Percentiles rank a stretch among this genome's conserved stretches.
Conservation (phyloP, 192 early-diverging fungal species). For the Coemansia sp. region DNA sequence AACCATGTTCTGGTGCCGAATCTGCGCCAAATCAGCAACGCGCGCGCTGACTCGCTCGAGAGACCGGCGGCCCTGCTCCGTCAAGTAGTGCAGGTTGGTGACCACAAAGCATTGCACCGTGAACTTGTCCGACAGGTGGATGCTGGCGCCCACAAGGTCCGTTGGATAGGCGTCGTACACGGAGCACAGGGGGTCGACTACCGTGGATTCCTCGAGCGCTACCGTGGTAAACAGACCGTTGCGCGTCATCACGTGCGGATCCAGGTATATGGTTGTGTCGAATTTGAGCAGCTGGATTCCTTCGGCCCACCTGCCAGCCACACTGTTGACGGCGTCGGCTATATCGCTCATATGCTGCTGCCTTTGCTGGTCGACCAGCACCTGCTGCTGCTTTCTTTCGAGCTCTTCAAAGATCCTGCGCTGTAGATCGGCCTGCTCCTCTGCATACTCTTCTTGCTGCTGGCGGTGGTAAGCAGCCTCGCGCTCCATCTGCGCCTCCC, state of each 20-base stretch:
- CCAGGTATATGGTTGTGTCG: constrained; percentile 12
- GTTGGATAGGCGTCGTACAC: constrained; percentile 53
- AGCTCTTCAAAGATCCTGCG: constrained; percentile 46
- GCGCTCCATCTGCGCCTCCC: constrained; percentile 28
- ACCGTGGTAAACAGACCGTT: constrained; percentile 37
- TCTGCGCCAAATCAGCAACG: constrained; percentile 30
- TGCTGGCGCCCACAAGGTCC: constrained; percentile 36
- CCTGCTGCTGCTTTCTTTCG: constrained; percentile 44
- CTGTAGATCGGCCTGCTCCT: constrained; percentile 39
- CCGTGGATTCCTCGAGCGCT: constrained; percentile 41
- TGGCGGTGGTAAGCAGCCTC: constrained; percentile 11
- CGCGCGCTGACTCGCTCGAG: constrained; percentile 58
- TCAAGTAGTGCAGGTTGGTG: constrained; percentile 33
- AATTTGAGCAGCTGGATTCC: constrained; percentile 46
- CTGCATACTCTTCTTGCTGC: constrained; percentile 18
- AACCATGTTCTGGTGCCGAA: constrained; percentile 62
- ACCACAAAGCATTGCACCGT: constrained; percentile 44
- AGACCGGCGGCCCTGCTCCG: constrained; percentile 48
- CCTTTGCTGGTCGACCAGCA: constrained; percentile 28
- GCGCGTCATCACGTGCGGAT: constrained; percentile 18
- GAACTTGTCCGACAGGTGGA: constrained; percentile 39
- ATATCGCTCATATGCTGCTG: constrained; percentile 32
- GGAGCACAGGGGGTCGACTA: constrained; percentile 30
- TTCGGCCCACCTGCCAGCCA: constrained; percentile 44
- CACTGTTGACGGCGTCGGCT: constrained; percentile 39